Base-by-base conservation (phyloP, 305 asterid species). In the Euphrasia arctica region DNA sequence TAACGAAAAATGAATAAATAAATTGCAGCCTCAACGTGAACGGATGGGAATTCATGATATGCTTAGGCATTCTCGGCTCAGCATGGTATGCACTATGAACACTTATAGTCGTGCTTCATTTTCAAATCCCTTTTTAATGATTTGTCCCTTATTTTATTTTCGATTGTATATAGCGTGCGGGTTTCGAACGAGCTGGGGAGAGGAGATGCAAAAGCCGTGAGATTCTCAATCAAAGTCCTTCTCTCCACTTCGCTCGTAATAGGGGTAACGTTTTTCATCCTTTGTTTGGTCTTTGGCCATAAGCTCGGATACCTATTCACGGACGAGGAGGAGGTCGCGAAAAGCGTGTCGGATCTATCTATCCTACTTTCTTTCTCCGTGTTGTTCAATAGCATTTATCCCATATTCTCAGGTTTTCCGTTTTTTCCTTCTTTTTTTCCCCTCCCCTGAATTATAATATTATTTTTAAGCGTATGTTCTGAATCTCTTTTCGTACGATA, bases 131-230 rank as follows among this genome's bases (percentile, higher is more conserved):
- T 56, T 34, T 0, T 51, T 56, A 22, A 32, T 55, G 13, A 34
- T 12, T 60, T 22, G 8, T 1, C 34, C 63, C 45, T 43, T 45
- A 12, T 2, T 55, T 58, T 18, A 15, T 50, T n/a, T 54, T 48
- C 29, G 45, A 18, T 18, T 66, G 29, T 72, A 22, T 72, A n/a
- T 41, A 85, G 91, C 22, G 94, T 83, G 32, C 83, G 88, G 9
- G 82, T 83, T 43, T 87, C 94, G 8, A 86, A 86, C 48, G 94
- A 83, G 74, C 85, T 86, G 0, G 94, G 94, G 45, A 67, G 82
- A 76, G 90, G 94, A 64, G 79, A 83, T 15, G 88, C 86, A 5
- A 81, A 76, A 51, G 90, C 86, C 50, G 82, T 76, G n/a, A 81
- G 66, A 62, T 86, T 86, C 56, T 67, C 94, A 6, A 86, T 81